phyloP scores from a whole-genome alignment of 371 early-diverging fungal genomes.

The Choanephora cucurbitarum region DNA sequence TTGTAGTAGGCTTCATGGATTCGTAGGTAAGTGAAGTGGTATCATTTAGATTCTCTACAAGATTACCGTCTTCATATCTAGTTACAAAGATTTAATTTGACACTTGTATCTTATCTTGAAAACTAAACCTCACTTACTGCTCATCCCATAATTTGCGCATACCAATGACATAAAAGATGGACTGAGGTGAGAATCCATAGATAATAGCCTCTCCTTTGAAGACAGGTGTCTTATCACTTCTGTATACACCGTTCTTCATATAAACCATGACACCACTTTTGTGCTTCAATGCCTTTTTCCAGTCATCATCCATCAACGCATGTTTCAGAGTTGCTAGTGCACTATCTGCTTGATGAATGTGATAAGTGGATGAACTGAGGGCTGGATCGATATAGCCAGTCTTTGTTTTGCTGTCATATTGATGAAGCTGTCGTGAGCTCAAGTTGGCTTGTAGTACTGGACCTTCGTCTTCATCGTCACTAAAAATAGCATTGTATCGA shows the following conservation, averaged over 20 bases:
- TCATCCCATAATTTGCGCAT: conserved; percentile 68
- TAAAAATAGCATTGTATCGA: conserved; percentile 39
- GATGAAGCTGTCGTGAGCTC: conserved; percentile 10
- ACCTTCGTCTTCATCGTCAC: conserved; percentile 47
- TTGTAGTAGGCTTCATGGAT: conserved; percentile 50
- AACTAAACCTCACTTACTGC: conserved; percentile 37
- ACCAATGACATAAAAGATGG: conserved; percentile 69
- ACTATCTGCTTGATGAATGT: conserved; percentile 49
- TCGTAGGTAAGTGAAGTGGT: conserved; percentile 56
- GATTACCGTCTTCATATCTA: conserved; percentile 58
- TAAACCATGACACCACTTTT: conserved; percentile 73
- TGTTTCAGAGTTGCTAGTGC: conserved; percentile 42
- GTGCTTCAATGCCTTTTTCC: conserved; percentile 71
- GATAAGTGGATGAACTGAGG: conserved; percentile 39
- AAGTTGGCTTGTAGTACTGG: conserved; percentile 2
- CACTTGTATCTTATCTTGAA: too few relatives aligned
- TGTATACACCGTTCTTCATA: conserved; percentile 49
- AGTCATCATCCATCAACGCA: conserved; percentile 48
- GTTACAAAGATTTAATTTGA: not conserved
- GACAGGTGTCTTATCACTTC: conserved; percentile 57
- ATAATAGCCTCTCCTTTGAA: conserved; percentile 69
- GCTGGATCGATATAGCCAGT: conserved; percentile 37
- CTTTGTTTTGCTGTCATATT: not conserved
- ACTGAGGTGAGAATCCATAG: conserved; percentile 64
- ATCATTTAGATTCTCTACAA: conserved; percentile 58